Conservation (phyloP, 2,329 filamentous ascomycete genomes). For the Talaromyces amestolkiae region DNA sequence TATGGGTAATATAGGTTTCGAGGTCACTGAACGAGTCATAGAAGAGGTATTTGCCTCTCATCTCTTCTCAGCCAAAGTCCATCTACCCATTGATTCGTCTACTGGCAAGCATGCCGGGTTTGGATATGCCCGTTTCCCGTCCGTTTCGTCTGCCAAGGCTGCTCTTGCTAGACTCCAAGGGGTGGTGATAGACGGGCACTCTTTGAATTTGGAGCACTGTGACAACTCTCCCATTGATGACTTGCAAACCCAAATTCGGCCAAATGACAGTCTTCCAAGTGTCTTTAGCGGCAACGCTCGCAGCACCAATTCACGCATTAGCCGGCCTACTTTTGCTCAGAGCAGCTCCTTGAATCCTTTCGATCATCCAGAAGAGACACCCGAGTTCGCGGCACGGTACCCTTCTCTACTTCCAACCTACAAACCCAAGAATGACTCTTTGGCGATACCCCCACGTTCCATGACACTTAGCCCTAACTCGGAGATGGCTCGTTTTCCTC, state of each 20-base stretch:
- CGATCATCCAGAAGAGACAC: constrained; percentile 32
- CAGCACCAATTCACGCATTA: not conserved
- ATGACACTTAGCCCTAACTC: constrained; percentile 24
- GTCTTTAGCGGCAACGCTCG: constrained; percentile 15
- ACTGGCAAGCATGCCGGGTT: constrained; percentile 40
- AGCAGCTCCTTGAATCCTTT: constrained; percentile 15
- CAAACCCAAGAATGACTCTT: constrained; percentile 6
- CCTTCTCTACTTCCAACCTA: constrained; percentile 33
- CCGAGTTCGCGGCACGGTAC: constrained; percentile 34
- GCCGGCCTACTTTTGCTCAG: not conserved
- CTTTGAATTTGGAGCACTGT: constrained; percentile 41
- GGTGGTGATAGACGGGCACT: constrained; percentile 37
- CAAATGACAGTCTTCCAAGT: constrained; percentile 9
- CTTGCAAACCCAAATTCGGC: constrained; percentile 10
- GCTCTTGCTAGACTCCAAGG: constrained; percentile 39
- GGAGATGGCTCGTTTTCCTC: constrained; percentile 35
- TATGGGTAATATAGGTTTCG: constrained; percentile 41
- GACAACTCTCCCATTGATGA: constrained; percentile 28
- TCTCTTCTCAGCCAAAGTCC: constrained; percentile 37
- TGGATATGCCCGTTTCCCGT: constrained; percentile 40
- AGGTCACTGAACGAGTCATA: constrained; percentile 37
- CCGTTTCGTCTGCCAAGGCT: constrained; percentile 34
- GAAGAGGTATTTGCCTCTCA: constrained; percentile 37
- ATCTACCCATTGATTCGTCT: constrained; percentile 34
- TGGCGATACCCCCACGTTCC: constrained; percentile 20